Percentiles rank a stretch among this genome's conserved stretches.
phyloP scores from a whole-genome alignment of 106 monocot genomes.

The Gastrodia elata region DNA sequence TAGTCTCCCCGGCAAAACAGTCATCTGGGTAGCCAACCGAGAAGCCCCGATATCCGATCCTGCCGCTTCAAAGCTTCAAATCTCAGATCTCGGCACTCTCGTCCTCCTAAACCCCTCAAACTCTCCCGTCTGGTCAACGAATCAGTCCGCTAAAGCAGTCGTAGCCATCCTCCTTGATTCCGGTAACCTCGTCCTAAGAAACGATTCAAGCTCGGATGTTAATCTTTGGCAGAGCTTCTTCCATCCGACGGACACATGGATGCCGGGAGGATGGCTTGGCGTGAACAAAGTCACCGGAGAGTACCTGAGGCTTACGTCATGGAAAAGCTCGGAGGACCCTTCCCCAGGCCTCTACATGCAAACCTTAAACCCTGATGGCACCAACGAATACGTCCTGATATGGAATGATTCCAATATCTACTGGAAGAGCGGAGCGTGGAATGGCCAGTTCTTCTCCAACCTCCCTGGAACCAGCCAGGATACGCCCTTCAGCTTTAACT shows the following conservation, averaged over 20 bases:
- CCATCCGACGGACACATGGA: constrained; percentile 42
- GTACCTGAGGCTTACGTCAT: constrained; percentile 31
- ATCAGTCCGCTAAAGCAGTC: neutral
- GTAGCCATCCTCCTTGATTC: constrained; percentile 15
- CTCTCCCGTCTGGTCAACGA: constrained; percentile 28
- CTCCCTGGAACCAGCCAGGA: constrained; percentile 16
- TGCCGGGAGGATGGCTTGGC: constrained; percentile 21
- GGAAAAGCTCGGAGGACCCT: constrained; percentile 42
- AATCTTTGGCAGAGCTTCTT: constrained; percentile 39
- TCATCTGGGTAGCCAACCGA: constrained; percentile 49
- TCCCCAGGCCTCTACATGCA: constrained; percentile 24
- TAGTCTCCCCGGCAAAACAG: constrained; percentile 14
- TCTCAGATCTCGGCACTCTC: constrained; percentile 27
- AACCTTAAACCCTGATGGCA: constrained; percentile 36
- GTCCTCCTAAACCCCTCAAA: constrained; percentile 24
- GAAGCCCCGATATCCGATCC: constrained; percentile 15
- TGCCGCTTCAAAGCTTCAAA: constrained; percentile 19
- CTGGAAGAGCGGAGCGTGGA: constrained; percentile 47
- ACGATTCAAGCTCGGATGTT: neutral
- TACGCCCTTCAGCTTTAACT: constrained; percentile 13
- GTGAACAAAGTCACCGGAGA: constrained; percentile 21
- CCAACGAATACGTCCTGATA: constrained; percentile 16
- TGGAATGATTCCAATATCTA: constrained; percentile 35
- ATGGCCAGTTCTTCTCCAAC: constrained; percentile 22
- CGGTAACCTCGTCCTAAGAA: constrained; percentile 31